Base-by-base conservation (phyloP, 352 stramenopile species). In the Plasmopara viticola region DNA sequence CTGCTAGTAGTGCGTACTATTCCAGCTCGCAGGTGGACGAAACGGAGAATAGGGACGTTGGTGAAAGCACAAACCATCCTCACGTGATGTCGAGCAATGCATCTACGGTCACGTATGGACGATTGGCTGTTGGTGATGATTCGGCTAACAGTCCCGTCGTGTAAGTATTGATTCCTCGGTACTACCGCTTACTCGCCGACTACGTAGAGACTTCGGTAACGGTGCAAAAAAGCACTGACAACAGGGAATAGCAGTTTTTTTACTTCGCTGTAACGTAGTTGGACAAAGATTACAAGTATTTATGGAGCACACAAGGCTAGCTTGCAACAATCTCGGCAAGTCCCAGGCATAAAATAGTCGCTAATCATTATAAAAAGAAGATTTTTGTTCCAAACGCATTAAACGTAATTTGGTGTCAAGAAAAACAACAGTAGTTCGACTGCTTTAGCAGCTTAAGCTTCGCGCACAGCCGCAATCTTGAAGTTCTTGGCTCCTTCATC, bases 61-160 rank as follows among this genome's bases (percentile, higher is more conserved):
- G 17, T n/a, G 62, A 67, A 28, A 13, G 41, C 13, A 68, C 56
- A 4, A 79, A 68, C 44, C 64, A 79, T 47, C 68, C 68, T 28
- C 51, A 79, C 44, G 51, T 62, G 15, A 33, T 75, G 15, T 70
- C 67, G 6, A 65, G 48, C 37, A 68, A 49, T 35, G 82, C 74
- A 20, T 89, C 78, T 7, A 68, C 81, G 53, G 64, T 86, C 56
- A 90, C 84, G 74, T 86, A 83, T 49, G 78, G 76, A 13, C 74
- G 68, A 8, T 70, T 74, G 39, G 46, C 53, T 0, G 51, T 64
- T 13, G 44, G 52, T 40, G 48, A 58, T 51, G 25, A 25, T 10
- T 31, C 35, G n/a, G 20, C 54, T 14, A 48, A 34, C 17, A 68
- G 66, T 46, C 62, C 72, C 54, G 75, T 78, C 20, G 68, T 81